Evolutionary conservation across 306 rosid species (phyloP).

Genomic region (Cercis canadensis): DNA sequence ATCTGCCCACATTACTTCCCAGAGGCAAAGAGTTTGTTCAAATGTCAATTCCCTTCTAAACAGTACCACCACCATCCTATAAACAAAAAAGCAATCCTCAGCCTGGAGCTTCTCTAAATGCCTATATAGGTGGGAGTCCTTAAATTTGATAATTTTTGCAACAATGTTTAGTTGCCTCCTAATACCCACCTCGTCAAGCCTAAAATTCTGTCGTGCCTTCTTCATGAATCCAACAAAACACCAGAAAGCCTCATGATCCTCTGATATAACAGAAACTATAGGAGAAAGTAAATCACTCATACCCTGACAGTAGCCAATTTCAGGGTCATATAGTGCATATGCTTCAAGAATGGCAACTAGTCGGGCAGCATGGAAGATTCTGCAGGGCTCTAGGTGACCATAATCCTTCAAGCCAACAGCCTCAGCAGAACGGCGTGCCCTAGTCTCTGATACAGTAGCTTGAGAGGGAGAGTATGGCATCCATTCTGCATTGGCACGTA

Average conservation of each 20-base stretch:
- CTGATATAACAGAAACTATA: conserved; percentile 75
- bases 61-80: conserved; percentile 97
- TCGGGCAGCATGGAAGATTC: conserved; percentile 92
- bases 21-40: conserved; percentile 93
- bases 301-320: conserved; percentile 99
- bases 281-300: conserved; percentile 99
- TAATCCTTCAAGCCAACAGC: conserved; percentile 97
- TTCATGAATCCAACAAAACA: conserved; percentile 99
- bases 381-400: conserved; percentile 78
- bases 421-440: conserved; percentile 77
- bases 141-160: conserved; percentile 81
- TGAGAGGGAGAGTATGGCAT: conserved; percentile 69
- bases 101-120: conserved; percentile 97
- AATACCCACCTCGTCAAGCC: conserved; percentile 98
- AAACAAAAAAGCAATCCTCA: conserved; percentile 97
- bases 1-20: conserved; percentile 99
- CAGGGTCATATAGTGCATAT: conserved; percentile 91
- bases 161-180: conserved; percentile 88
- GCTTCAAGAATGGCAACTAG: conserved; percentile 98
- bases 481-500: conserved; percentile 95
- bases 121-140: conserved; percentile 88
- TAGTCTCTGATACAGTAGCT: conserved; percentile 64
- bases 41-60: conserved; percentile 95
- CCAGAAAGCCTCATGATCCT: conserved; percentile 99
- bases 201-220: conserved; percentile 97